phyloP scores from a whole-genome alignment of 805 yeast species.

The Metschnikowia hibisci region DNA sequence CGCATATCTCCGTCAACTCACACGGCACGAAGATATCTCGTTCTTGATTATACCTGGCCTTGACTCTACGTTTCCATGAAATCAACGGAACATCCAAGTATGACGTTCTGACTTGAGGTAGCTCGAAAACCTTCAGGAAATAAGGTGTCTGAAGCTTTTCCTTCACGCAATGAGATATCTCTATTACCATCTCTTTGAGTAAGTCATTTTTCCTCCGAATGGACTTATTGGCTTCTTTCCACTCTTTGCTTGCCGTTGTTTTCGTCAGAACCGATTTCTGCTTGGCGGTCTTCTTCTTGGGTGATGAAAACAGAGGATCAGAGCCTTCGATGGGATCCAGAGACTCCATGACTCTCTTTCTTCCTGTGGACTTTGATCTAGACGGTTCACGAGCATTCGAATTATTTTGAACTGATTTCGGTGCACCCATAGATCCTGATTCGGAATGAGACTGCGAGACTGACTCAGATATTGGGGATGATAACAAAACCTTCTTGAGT shows the following conservation, averaged over 20 bases:
- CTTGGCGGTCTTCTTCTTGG: slow-evolving; percentile 3
- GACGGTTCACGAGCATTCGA: background rate
- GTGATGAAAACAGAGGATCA: slow-evolving; percentile 9
- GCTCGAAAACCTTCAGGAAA: slow-evolving; percentile 15
- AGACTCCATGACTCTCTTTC: background rate
- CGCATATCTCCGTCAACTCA: slow-evolving; percentile 37
- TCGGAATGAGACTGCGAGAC: slow-evolving; percentile 1
- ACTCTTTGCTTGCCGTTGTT: slow-evolving; percentile 22
- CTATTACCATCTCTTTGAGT: slow-evolving; percentile 46
- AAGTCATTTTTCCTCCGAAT: slow-evolving; percentile 48
- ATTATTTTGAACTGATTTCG: no score
- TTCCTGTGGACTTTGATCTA: background rate
- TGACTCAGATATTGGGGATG: slow-evolving; percentile 11
- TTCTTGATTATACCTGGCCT: slow-evolving; percentile 44
- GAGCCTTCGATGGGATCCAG: slow-evolving; percentile 1
- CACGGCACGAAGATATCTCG: slow-evolving; percentile 57
- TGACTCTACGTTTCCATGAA: slow-evolving; percentile 48
- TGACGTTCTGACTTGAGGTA: slow-evolving; percentile 22
- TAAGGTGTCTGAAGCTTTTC: slow-evolving; percentile 25
- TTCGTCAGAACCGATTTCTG: background rate
- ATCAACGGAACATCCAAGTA: slow-evolving; percentile 40
- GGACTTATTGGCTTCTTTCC: slow-evolving; percentile 33
- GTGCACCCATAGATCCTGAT: no score
- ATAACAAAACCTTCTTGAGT: slow-evolving; percentile 3
- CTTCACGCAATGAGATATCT: slow-evolving; percentile 29